Base-by-base conservation (phyloP, 208 protist species). In the Acanthamoeba culbertsoni region DNA sequence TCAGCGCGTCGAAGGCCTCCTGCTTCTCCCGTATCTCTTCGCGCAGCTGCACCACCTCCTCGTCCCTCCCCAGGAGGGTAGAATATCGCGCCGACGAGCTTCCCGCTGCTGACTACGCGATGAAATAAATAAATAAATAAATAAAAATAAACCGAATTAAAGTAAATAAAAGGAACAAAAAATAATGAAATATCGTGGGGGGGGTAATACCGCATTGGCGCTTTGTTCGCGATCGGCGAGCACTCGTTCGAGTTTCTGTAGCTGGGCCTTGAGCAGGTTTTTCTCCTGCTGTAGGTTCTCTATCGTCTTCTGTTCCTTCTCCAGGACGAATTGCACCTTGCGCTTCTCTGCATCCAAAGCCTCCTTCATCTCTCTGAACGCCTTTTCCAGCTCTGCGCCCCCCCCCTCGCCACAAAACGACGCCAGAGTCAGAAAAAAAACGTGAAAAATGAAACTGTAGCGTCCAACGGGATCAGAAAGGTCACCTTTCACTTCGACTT, bases 331-430 rank as follows among this genome's bases (percentile, higher is more conserved):
- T 31, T 28, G 71, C 4, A 43, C 45, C 71, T 82, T 82, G 71
- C 71, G 71, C 71, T 82, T 82, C 23, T 82, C 71, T 26, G 71
- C 71, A 3, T 82, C 71, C 43, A 82, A 26, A 4, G 37, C 71
- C 23, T 82, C 71, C 71, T 82, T 82, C 2, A 43, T 53, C 71
- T 82, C 42, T 12, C 71, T 3, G 71, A 82, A 53, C 42, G 71
- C 71, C 45, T 82, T 82, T 28, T 82, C 71, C 71, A 82, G 23
- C 43, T 82, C 71, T 82, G 71, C n/a, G n/a, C n/a, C n/a, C n/a
- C n/a, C n/a, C n/a, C n/a, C n/a, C n/a, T n/a, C n/a, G n/a, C n/a
- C n/a, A n/a, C n/a, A n/a, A n/a, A n/a, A n/a, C n/a, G n/a, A n/a
- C n/a, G n/a, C n/a, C n/a, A n/a, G n/a, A n/a, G n/a, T n/a, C n/a